Percentiles rank a stretch among this genome's conserved stretches.
phyloP scores from a whole-genome alignment of 495 filamentous ascomycete genomes.

The Trichoderma orchidacearum region DNA sequence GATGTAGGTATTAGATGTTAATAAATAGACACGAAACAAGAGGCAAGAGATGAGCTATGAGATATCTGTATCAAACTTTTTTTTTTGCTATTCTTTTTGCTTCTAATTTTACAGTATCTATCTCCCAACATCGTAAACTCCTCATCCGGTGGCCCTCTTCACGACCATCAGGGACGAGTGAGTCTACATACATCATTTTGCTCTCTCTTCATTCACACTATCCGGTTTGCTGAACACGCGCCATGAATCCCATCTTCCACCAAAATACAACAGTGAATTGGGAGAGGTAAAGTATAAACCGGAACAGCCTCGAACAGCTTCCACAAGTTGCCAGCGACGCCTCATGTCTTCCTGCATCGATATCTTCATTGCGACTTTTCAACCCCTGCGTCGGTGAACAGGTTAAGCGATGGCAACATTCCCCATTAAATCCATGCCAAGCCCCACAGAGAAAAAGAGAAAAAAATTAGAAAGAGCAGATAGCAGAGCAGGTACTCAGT shows the following conservation, averaged over 20 bases:
- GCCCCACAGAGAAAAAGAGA: too few relatives aligned
- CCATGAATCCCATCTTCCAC: background rate
- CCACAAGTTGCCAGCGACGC: too few relatives aligned
- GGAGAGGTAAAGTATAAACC: background rate
- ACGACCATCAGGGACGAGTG: background rate
- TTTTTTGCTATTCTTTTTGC: background rate
- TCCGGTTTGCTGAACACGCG: background rate
- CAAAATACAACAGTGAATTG: background rate
- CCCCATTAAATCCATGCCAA: too few relatives aligned
- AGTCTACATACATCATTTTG: background rate
- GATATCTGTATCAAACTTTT: background rate
- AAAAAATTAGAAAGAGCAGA: too few relatives aligned
- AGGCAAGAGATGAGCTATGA: too few relatives aligned
- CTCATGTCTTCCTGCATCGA: too few relatives aligned
- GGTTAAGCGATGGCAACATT: too few relatives aligned
- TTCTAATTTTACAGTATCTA: background rate
- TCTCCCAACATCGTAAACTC: background rate
- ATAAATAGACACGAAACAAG: too few relatives aligned
- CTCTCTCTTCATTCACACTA: background rate
- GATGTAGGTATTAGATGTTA: too few relatives aligned
- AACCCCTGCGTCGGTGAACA: too few relatives aligned
- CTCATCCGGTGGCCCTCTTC: background rate
- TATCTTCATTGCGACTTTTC: too few relatives aligned
- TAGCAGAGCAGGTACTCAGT: too few relatives aligned
- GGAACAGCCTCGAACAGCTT: background rate